Percentiles rank a stretch among this genome's conserved stretches.
Evolutionary conservation across 1,139 yeast genomes (phyloP).

Genomic region (Lodderomyces pseudojiufengensis): DNA sequence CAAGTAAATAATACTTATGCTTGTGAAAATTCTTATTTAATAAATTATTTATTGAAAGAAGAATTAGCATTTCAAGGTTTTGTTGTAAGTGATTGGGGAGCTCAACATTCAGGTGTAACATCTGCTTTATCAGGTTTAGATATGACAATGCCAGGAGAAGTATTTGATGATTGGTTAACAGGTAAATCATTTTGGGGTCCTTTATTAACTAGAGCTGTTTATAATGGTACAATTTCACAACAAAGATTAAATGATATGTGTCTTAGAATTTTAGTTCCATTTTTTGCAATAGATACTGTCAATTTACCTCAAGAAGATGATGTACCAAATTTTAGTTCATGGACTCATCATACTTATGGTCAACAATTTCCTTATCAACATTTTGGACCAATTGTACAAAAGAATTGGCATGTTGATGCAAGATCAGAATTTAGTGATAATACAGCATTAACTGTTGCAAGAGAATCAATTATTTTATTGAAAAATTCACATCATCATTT

Average conservation of each 20-base stretch:
- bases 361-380: conserved; percentile 51
- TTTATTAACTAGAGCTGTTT: conserved; percentile 50
- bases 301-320: conserved; percentile 37
- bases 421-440: conserved; percentile 47
- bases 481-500: conserved; percentile 48
- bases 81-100: conserved; percentile 66
- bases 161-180: conserved; percentile 49
- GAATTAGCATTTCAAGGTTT: conserved; percentile 68
- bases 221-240: conserved; percentile 55
- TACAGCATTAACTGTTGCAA: conserved; percentile 51
- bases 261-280: conserved; percentile 55
- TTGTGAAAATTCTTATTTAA: conserved; percentile 57
- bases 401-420: conserved; percentile 55
- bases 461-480: conserved; percentile 54
- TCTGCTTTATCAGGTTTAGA: conserved; percentile 60
- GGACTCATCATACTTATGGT: conserved; percentile 55
- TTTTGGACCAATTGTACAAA: conserved; percentile 50
- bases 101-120: conserved; percentile 55
- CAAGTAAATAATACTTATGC: conserved; percentile 56
- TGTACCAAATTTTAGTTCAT: conserved; percentile 55
- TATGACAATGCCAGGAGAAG: conserved; percentile 67
- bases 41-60: conserved; percentile 55
- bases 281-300: conserved; percentile 40
- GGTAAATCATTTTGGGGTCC: conserved; percentile 62
- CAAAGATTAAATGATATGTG: conserved; percentile 62